Conservation (phyloP, 2,329 filamentous ascomycete genomes). For the Aspergillus fructus region DNA sequence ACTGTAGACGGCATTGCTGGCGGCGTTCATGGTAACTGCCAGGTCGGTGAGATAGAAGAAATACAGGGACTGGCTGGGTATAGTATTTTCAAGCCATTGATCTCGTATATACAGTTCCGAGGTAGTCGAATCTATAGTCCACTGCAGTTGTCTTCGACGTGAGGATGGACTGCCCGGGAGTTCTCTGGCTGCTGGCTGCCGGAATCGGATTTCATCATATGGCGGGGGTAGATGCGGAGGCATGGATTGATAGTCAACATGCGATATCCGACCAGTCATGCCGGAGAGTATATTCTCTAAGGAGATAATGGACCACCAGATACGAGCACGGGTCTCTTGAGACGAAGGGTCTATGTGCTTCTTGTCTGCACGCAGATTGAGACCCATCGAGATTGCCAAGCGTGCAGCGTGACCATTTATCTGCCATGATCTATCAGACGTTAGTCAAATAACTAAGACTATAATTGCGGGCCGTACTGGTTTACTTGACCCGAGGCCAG, state of each 20-base stretch:
- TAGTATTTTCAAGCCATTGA: background rate
- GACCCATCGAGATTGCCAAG: slow-evolving; percentile 38
- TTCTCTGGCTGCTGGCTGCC: background rate
- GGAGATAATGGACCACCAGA: slow-evolving; percentile 43
- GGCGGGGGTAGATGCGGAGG: background rate
- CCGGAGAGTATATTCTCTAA: slow-evolving; percentile 40
- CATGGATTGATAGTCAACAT: background rate
- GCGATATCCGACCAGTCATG: slow-evolving; percentile 40
- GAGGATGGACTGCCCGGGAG: background rate
- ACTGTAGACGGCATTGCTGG: background rate
- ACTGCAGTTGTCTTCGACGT: background rate
- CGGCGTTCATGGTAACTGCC: background rate
- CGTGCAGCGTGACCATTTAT: slow-evolving; percentile 39
- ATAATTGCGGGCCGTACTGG: background rate
- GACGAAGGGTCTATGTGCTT: slow-evolving; percentile 31
- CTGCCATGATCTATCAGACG: slow-evolving; percentile 36
- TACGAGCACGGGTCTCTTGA: slow-evolving; percentile 40
- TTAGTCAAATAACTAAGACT: background rate
- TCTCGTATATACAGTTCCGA: slow-evolving; percentile 1
- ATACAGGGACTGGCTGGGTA: background rate
- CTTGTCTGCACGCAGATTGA: slow-evolving; percentile 40
- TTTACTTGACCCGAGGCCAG: background rate
- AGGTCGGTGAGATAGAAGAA: slow-evolving; percentile 1
- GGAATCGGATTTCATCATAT: background rate
- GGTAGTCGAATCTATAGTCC: background rate